These are phyloP conservation scores for Lactifluus echinatus DNA, from an alignment of 768 basidiomycete species.

Conservation along the genomic window DNA sequence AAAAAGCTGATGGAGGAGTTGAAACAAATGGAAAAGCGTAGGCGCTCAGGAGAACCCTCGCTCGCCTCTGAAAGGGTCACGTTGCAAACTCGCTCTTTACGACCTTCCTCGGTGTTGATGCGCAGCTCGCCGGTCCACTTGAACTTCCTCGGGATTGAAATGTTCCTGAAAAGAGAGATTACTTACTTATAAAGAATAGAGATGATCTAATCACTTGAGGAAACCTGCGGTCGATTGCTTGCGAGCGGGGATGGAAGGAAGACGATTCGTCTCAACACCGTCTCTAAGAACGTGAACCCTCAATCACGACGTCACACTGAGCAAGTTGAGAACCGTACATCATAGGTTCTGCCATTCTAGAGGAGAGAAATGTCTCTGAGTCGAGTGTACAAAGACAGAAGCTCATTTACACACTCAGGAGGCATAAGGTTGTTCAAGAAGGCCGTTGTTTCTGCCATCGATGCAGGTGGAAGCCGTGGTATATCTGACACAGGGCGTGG, in stretches of 20 bases:
- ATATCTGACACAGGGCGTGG: background rate
- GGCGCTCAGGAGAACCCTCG: conserved; percentile 32
- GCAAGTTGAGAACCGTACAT: background rate
- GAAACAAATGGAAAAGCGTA: conserved; percentile 44
- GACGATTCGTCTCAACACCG: background rate
- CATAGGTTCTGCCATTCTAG: conserved; percentile 11
- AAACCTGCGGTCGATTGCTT: conserved; percentile 22
- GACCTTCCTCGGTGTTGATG: conserved; percentile 30
- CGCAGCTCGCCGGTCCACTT: conserved; percentile 55
- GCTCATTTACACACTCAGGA: conserved; percentile 27
- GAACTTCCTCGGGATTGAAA: conserved; percentile 43
- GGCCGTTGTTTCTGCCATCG: conserved; percentile 25
- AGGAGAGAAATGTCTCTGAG: background rate
- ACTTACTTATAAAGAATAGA: background rate
- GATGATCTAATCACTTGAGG: conserved; percentile 13
- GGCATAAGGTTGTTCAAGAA: conserved; percentile 37
- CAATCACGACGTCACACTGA: background rate
- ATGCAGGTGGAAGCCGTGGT: conserved; percentile 13
- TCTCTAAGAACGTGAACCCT: background rate
- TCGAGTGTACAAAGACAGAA: background rate
- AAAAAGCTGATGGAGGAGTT: conserved; percentile 32
- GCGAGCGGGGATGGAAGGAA: conserved; percentile 12
- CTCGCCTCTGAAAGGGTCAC: conserved; percentile 40
- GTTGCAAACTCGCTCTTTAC: conserved; percentile 40
- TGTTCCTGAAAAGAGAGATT: conserved; percentile 30